phyloP scores from a whole-genome alignment of 139 green algal species.

The Chlorella ohadii region DNA sequence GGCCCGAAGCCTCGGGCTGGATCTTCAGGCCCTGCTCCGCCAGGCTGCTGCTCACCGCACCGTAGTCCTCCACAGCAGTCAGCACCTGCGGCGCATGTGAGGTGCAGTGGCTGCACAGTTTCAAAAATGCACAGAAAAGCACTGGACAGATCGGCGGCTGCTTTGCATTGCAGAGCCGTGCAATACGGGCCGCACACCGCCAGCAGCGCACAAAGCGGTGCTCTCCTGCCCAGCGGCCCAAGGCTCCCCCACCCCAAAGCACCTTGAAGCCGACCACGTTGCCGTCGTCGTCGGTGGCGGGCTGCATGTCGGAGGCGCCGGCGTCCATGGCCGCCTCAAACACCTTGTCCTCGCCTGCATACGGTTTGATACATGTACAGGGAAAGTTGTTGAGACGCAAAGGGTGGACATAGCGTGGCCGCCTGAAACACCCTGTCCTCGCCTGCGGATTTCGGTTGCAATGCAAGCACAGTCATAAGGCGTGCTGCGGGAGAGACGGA shows the following conservation, averaged over 20 bases:
- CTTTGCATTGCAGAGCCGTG: too few species aligned
- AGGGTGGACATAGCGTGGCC: too few species aligned
- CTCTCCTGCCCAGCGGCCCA: neutral
- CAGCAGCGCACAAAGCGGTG: too few species aligned
- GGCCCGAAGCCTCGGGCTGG: constrained; percentile 30
- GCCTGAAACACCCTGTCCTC: constrained; percentile 77
- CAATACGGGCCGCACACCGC: too few species aligned
- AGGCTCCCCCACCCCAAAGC: too few species aligned
- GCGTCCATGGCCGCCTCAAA: constrained; percentile 86
- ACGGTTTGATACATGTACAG: too few species aligned
- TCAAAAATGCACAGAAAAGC: too few species aligned
- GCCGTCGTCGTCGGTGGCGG: constrained; percentile 52
- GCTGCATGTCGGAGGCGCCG: constrained; percentile 73
- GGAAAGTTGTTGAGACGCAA: too few species aligned
- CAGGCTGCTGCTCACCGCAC: constrained; percentile 33
- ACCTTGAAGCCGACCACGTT: constrained; percentile 50
- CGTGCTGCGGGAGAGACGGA: too few species aligned
- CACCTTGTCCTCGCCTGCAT: constrained; percentile 54
- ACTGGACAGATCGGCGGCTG: too few species aligned
- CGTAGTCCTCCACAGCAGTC: constrained; percentile 46
- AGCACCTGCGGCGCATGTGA: constrained; percentile 37
- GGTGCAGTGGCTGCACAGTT: too few species aligned
- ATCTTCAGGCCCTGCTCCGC: constrained; percentile 25
- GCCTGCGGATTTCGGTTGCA: neutral
- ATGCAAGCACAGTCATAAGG: too few species aligned